These are phyloP conservation scores for Arabidopsis arenosa DNA, from an alignment of 345 rosid species.

Conservation along the genomic window DNA sequence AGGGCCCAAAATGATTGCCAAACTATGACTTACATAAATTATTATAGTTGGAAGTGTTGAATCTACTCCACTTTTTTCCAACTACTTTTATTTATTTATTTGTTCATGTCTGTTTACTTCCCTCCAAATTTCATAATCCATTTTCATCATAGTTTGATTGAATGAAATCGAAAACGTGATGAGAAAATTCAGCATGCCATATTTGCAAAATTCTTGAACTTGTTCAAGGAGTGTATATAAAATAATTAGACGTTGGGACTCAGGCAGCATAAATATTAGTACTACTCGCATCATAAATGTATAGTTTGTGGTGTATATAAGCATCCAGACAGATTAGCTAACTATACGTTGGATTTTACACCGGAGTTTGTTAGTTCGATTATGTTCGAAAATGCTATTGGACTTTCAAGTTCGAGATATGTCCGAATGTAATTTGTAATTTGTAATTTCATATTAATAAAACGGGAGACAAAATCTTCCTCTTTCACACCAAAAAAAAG, in stretches of 20 bases:
- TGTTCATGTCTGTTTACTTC: neutral
- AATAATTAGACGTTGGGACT: neutral
- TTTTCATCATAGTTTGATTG: neutral
- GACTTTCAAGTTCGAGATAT: no score
- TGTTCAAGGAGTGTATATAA: no score
- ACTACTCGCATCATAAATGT: neutral
- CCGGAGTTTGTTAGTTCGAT: no score
- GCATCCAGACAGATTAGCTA: no score
- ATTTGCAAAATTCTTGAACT: neutral
- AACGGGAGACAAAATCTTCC: no score
- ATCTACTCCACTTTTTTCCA: conserved; percentile 26
- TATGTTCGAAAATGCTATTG: no score
- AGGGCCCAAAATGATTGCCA: conserved; percentile 29
- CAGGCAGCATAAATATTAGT: neutral
- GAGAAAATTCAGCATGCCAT: neutral
- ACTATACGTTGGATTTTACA: no score
- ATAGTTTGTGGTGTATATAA: neutral
- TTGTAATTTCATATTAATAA: no score
- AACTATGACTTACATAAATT: conserved; percentile 6
- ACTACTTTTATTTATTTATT: neutral
- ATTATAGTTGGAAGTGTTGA: conserved; percentile 7
- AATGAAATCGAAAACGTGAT: neutral
- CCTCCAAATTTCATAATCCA: conserved; percentile 1
- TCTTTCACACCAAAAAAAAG: no score
- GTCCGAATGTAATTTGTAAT: no score